Evolutionary conservation across 2,329 filamentous ascomycete species (phyloP).

Genomic region (Aspergillus novofumigatus): DNA sequence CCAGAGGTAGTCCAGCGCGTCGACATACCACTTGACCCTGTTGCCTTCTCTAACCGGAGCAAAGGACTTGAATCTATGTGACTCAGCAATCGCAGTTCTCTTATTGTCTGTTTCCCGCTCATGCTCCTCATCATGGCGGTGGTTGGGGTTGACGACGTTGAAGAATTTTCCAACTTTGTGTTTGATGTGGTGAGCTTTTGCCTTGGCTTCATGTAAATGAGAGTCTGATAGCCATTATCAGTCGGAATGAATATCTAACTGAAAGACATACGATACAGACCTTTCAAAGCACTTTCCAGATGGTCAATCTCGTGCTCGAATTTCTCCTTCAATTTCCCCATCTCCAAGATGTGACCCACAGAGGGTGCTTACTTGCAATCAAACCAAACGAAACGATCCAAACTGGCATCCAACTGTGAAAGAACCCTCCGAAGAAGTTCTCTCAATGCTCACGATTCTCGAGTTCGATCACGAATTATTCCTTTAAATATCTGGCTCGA

Average conservation of each 20-base stretch:
- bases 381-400: neutral
- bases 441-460: neutral
- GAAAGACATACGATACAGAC: constrained; percentile 9
- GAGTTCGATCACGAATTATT: neutral
- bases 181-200: constrained; percentile 56
- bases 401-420: neutral
- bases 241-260: constrained; percentile 1
- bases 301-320: constrained; percentile 16
- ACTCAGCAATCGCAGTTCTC: constrained; percentile 64
- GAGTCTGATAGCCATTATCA: constrained; percentile 22
- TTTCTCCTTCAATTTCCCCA: constrained; percentile 26
- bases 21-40: constrained; percentile 93
- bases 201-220: constrained; percentile 40
- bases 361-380: neutral
- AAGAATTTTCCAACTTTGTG: constrained; percentile 61
- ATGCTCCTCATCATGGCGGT: constrained; percentile 91
- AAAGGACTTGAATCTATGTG: constrained; percentile 83
- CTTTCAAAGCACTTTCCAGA: constrained; percentile 25
- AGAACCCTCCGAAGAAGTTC: neutral
- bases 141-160: constrained; percentile 75
- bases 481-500: neutral
- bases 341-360: constrained; percentile 10
- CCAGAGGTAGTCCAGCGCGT: constrained; percentile 93
- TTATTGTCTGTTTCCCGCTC: constrained; percentile 81
- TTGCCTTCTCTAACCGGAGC: constrained; percentile 84